These are phyloP conservation scores for Craterostigma plantagineum DNA, from an alignment of 257 asterid species.

Conservation along the genomic window DNA sequence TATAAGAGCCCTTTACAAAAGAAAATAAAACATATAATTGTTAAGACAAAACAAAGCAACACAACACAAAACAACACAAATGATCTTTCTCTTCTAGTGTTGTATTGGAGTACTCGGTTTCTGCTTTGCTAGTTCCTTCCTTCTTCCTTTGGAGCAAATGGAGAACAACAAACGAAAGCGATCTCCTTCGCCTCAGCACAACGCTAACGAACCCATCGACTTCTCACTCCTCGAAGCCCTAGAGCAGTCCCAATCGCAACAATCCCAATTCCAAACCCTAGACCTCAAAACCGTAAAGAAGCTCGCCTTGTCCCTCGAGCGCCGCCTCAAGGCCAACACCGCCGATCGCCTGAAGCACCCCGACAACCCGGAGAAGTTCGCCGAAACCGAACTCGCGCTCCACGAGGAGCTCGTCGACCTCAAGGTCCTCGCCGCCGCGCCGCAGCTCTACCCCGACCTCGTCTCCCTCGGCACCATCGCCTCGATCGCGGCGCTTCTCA, in stretches of 20 bases:
- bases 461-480: slow-evolving; percentile 62
- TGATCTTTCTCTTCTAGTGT: too few species aligned
- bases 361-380: slow-evolving; percentile 88
- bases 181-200: slow-evolving; percentile 16
- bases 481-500: slow-evolving; percentile 58
- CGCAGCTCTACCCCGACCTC: slow-evolving; percentile 86
- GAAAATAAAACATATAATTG: too few species aligned
- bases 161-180: slow-evolving; percentile 42
- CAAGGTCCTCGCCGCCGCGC: slow-evolving; percentile 78
- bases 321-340: slow-evolving; percentile 83
- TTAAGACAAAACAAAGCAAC: too few species aligned
- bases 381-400: slow-evolving; percentile 85
- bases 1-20: too few species aligned
- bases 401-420: slow-evolving; percentile 94
- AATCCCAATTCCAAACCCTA: slow-evolving; percentile 52
- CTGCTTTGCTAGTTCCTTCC: too few species aligned
- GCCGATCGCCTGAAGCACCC: slow-evolving; percentile 91
- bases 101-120: too few species aligned
- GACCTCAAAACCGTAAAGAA: slow-evolving; percentile 80
- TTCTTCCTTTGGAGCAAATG: too few species aligned
- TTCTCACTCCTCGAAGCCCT: slow-evolving; percentile 87
- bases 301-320: slow-evolving; percentile 70
- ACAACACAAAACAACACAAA: too few species aligned
- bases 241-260: slow-evolving; percentile 71
- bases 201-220: slow-evolving; percentile 21